These are phyloP conservation scores for Thinopyrum obtusiflorum DNA, from an alignment of 202 grass and related monocot species.

Conservation along the genomic window DNA sequence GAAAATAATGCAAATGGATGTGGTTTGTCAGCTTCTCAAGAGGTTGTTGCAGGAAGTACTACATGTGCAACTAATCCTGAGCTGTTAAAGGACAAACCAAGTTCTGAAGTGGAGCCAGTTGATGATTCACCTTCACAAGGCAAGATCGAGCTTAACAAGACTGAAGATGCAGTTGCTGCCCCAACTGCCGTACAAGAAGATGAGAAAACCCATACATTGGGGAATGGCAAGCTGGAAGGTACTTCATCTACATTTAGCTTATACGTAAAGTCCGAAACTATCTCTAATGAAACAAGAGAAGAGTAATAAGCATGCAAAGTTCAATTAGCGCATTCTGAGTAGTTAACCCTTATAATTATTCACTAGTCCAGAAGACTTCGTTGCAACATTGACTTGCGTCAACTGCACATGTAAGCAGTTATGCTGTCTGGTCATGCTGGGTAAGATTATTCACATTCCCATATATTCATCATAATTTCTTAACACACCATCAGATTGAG, in stretches of 20 bases:
- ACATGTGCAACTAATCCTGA: constrained; percentile 38
- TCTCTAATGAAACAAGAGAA: constrained; percentile 21
- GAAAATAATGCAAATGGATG: constrained; percentile 44
- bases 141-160: constrained; percentile 31
- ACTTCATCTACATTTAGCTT: constrained; percentile 3
- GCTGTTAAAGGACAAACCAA: constrained; percentile 36
- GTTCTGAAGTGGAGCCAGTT: constrained; percentile 29
- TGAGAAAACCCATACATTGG: constrained; percentile 38
- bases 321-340: background rate
- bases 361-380: background rate
- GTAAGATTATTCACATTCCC: constrained; percentile 21
- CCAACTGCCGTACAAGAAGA: constrained; percentile 37
- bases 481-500: constrained; percentile 4
- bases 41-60: constrained; percentile 38
- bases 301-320: constrained; percentile 31
- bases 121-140: constrained; percentile 36
- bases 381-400: constrained; percentile 10
- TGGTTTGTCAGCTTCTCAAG: constrained; percentile 41
- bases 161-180: constrained; percentile 32
- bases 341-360: constrained; percentile 24
- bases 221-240: constrained; percentile 58
- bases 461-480: constrained; percentile 16
- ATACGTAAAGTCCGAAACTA: constrained; percentile 5
- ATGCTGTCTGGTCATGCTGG: constrained; percentile 3
- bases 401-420: constrained; percentile 6